phyloP scores from a whole-genome alignment of 1,139 yeast genomes.

The Meyerozyma sp. region DNA sequence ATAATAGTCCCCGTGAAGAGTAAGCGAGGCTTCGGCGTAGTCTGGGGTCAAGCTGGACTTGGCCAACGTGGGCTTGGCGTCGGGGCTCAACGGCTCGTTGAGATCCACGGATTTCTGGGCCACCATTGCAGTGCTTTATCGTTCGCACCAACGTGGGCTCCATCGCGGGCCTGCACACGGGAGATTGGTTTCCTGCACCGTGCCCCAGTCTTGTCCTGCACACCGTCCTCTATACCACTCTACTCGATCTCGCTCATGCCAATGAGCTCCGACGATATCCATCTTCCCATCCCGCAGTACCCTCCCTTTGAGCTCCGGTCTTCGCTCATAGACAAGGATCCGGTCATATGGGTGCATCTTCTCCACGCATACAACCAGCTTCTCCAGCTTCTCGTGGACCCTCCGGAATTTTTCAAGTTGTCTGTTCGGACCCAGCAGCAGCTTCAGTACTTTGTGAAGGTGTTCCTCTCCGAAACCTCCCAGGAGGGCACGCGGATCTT shows the following conservation, averaged over 20 bases:
- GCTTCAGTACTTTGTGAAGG: constrained; percentile 48
- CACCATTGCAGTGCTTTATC: constrained; percentile 11
- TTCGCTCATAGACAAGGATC: constrained; percentile 71
- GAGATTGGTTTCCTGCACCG: no score
- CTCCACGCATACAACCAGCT: constrained; percentile 56
- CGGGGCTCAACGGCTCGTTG: constrained; percentile 47
- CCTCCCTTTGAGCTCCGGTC: constrained; percentile 73
- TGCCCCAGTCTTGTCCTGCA: no score
- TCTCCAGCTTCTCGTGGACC: constrained; percentile 40
- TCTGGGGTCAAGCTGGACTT: constrained; percentile 47
- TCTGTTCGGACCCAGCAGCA: constrained; percentile 54
- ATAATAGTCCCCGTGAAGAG: constrained; percentile 59
- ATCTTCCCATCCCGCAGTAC: constrained; percentile 59
- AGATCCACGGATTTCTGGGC: constrained; percentile 45
- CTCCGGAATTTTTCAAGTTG: constrained; percentile 26
- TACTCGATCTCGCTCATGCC: no score
- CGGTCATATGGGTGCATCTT: constrained; percentile 74
- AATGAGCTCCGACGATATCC: constrained; percentile 6
- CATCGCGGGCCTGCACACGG: no score
- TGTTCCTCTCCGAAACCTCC: constrained; percentile 54
- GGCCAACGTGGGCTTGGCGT: constrained; percentile 45
- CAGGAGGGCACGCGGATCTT: constrained; percentile 55
- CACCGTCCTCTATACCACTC: no score
- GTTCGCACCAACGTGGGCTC: constrained; percentile 1
- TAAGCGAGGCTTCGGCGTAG: constrained; percentile 53